A percentile compares a stretch with the other conserved stretches of the same genome.
phyloP scores from a whole-genome alignment of 495 filamentous ascomycete genomes.

The Podospora tetraspora region DNA sequence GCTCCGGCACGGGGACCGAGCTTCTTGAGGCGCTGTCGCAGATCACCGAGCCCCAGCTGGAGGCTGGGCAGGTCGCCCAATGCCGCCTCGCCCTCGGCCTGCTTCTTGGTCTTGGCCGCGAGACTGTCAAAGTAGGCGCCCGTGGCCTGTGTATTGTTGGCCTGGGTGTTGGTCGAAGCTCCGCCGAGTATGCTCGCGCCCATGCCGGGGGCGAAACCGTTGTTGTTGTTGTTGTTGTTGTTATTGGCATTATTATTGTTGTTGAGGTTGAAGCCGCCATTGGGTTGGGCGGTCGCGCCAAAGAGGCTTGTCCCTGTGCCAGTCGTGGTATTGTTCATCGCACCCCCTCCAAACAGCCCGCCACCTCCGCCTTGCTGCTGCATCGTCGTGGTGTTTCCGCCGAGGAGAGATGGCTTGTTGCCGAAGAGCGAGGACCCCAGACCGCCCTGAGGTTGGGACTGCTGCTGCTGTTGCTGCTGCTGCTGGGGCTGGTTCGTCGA shows the following conservation, averaged over 20 bases:
- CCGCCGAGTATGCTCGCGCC: slow-evolving; percentile 16
- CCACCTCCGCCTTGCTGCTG: neutral
- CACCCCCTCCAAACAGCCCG: neutral
- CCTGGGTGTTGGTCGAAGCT: slow-evolving; percentile 1
- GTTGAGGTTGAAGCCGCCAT: neutral
- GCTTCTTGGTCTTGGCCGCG: slow-evolving; percentile 68
- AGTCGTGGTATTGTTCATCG: neutral
- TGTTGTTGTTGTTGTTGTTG: neutral
- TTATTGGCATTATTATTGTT: neutral
- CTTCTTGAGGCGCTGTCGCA: slow-evolving; percentile 75
- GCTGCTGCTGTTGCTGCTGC: slow-evolving; percentile 13
- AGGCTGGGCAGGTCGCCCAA: slow-evolving; percentile 60
- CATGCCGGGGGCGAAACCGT: slow-evolving; percentile 1
- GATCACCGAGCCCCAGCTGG: slow-evolving; percentile 80
- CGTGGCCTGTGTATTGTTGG: slow-evolving; percentile 25
- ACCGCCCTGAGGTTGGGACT: slow-evolving; percentile 6
- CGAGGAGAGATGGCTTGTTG: neutral
- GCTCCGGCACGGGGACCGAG: slow-evolving; percentile 54
- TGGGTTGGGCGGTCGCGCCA: neutral
- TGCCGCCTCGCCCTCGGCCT: slow-evolving; percentile 47
- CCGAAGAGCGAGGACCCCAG: slow-evolving; percentile 4
- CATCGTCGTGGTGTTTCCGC: neutral
- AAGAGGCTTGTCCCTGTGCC: neutral
- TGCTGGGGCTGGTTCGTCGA: slow-evolving; percentile 8
- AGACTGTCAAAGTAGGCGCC: slow-evolving; percentile 82